Evolutionary conservation across 768 basidiomycete species (phyloP), one percentile per base, ranked within the genome.

Genomic region (Suillus spraguei): DNA sequence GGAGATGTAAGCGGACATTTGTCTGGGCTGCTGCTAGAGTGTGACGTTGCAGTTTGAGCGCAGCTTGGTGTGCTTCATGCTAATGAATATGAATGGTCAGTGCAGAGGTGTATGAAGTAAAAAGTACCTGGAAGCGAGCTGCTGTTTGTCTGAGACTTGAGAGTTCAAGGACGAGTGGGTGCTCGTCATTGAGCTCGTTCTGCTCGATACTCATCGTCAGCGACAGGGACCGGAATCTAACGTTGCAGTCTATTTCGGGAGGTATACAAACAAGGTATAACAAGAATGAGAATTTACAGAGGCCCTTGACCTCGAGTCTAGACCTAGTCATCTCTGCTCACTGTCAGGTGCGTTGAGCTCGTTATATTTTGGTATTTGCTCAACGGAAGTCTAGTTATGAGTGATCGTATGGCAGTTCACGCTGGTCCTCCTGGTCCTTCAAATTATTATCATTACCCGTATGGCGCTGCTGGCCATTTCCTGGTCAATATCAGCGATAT

Each of bases 11-110:
- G 20, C 81, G 82, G 49, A 86, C 84, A 41, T 82, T 74, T 1
- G 81, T 76, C n/a, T 80, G 76, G 1, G 63, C 41, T 33, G 67
- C 52, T 28, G 65, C 66, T 24, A 90, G 75, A 9, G 87, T 81
- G 61, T 86, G 83, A 47, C 83, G 79, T 65, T 91, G 90, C 3
- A 92, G 81, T 68, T 86, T 90, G 47, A 90, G 74, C 4, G 88
- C 82, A n/a, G 86, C 80, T 38, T 77, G 70, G 68, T 90, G 85
- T 5, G 88, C 85, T 76, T 92, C 90, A 74, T 91, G 86, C 91
- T 92, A 28, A 32, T 35, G 36, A 60, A 60, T 2, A 32, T 24
- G 54, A 11, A 10, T 35, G 4, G 20, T 60, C n/a, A 41, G 62
- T 14, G 32, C 39, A 28, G 6, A 28, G 28, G 46, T 59, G 10